phyloP scores from a whole-genome alignment of 306 rosid genomes.

The Vigna hirtella region DNA sequence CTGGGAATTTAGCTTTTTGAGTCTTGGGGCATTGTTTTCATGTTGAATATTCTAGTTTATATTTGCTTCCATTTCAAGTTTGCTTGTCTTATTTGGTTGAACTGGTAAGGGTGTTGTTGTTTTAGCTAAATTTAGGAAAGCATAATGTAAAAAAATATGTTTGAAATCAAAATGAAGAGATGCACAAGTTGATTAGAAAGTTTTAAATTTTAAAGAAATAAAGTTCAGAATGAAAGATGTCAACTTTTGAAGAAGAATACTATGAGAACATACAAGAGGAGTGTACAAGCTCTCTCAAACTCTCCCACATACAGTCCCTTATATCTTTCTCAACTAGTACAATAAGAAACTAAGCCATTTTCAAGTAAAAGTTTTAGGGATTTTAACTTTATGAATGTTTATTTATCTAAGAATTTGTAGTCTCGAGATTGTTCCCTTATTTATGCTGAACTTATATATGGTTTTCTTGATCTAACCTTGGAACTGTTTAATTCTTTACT shows the following conservation, averaged over 20 bases:
- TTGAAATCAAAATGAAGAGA: slow-evolving; percentile 17
- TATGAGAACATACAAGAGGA: too few relatives aligned
- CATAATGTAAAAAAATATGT: background rate
- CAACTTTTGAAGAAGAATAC: background rate
- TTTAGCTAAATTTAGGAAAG: background rate
- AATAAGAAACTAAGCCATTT: slow-evolving; percentile 13
- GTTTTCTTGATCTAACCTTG: slow-evolving; percentile 4
- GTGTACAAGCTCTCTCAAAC: too few relatives aligned
- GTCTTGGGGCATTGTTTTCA: slow-evolving; percentile 7
- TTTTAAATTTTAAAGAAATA: background rate
- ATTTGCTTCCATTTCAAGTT: slow-evolving; percentile 34
- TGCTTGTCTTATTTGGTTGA: slow-evolving; percentile 25
- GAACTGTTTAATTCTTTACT: slow-evolving; percentile 35
- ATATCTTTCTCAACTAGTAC: background rate
- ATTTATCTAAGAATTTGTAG: slow-evolving; percentile 14
- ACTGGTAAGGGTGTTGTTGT: background rate
- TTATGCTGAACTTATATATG: background rate
- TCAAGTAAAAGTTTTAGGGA: slow-evolving; percentile 3
- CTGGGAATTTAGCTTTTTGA: slow-evolving; percentile 7
- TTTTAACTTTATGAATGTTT: slow-evolving; percentile 19
- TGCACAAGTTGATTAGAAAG: slow-evolving; percentile 8
- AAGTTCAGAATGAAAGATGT: background rate
- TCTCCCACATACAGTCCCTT: too few relatives aligned
- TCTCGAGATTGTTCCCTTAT: slow-evolving; percentile 18
- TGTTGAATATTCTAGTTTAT: background rate